These are phyloP conservation scores for Jaltomata sinuosa DNA, from an alignment of 257 asterid genomes.

Conservation along the genomic window DNA sequence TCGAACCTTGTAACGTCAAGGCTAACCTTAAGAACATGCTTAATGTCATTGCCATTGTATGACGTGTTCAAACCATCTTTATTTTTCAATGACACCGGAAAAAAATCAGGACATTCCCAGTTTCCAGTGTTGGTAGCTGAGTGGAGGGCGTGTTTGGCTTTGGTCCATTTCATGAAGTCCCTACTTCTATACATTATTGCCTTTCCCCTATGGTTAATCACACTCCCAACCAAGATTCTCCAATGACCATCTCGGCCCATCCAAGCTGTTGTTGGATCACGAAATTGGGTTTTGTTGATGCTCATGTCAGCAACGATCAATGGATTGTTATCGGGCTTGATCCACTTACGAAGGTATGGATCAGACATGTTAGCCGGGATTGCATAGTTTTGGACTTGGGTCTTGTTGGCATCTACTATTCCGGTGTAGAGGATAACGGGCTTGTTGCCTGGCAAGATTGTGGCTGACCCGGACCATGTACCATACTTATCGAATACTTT, in stretches of 20 bases:
- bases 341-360: slow-evolving; percentile 50
- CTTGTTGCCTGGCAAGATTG: slow-evolving; percentile 51
- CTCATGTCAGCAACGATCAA: slow-evolving; percentile 25
- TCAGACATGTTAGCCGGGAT: slow-evolving; percentile 58
- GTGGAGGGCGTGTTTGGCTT: slow-evolving; percentile 44
- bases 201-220: slow-evolving; percentile 25
- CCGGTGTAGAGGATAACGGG: slow-evolving; percentile 78
- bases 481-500: slow-evolving; percentile 53
- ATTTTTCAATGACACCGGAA: slow-evolving; percentile 27
- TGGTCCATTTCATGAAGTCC: slow-evolving; percentile 51
- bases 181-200: slow-evolving; percentile 40
- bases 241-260: slow-evolving; percentile 39
- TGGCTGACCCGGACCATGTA: slow-evolving; percentile 88
- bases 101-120: slow-evolving; percentile 83
- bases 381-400: slow-evolving; percentile 78
- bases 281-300: slow-evolving; percentile 45
- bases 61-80: slow-evolving; percentile 44
- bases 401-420: slow-evolving; percentile 26
- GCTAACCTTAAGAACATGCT: slow-evolving; percentile 66
- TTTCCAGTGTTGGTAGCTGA: slow-evolving; percentile 29
- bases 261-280: slow-evolving; percentile 89
- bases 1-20: slow-evolving; percentile 37
- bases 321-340: slow-evolving; percentile 70
- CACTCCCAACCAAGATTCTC: slow-evolving; percentile 43
- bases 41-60: slow-evolving; percentile 15